Evolutionary conservation across 2,329 filamentous ascomycete species (phyloP), one percentile per base, ranked within the genome.

Genomic region (Epichloe gansuensis): DNA sequence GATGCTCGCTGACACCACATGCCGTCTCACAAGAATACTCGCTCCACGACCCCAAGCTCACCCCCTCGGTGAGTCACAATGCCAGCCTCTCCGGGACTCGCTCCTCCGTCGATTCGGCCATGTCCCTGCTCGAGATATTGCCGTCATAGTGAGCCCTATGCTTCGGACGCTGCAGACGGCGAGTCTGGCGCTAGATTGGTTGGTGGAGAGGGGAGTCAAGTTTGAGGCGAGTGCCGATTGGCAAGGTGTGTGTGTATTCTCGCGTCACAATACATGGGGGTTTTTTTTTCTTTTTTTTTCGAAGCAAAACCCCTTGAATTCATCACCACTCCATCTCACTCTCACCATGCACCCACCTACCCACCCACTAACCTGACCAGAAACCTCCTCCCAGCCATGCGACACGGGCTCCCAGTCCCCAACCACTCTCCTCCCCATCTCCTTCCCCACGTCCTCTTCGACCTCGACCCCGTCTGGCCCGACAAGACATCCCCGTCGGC

Each of bases 81-180:
- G 77, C 58, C 59, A 60, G 25, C 58, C 69, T 7, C 65, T 80
- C 4, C 67, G 72, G 31, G 61, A 69, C 47, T 69, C 65, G 52
- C 67, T 81, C 2, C 59, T 67, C 12, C 64, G 69, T 37, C 67
- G 69, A 21, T 65, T 77, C 42, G 54, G 53, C 2, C 49, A 57
- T 2, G 41, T 58, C 1, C 52, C 58, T 23, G 65, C 63, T 5
- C 63, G 68, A 13, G 65, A 73, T 54, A 62, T 72, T 3, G 69
- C 76, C 31, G 78, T 86, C 51, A 62, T 87, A 35, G 77, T 79
- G 48, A 85, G 81, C 60, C 79, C 83, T 1, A 83, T 86, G 79
- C 70, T 73, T 15, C 73, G 83, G 34, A 85, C 82, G 2, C 69
- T 86, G 34, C 79, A 87, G 65, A 86, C 83, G 2, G 76, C 82